Conservation (phyloP, 805 yeast species). For the Kluyveromyces dobzhanskii region DNA sequence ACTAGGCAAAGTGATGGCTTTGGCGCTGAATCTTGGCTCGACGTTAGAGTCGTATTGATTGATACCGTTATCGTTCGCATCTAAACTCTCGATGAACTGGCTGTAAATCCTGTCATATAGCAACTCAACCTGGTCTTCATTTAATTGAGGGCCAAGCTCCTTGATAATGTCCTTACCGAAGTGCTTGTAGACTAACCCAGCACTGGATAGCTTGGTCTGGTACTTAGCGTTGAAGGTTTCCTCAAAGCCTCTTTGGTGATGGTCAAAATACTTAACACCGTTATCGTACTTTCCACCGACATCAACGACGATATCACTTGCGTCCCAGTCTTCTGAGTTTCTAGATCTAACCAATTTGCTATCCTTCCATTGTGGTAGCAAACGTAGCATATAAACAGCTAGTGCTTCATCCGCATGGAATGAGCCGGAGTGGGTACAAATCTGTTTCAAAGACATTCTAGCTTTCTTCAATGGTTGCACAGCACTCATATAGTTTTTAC, state of each 20-base stretch:
- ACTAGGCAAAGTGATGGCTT: slow-evolving; percentile 68
- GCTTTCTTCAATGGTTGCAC: slow-evolving; percentile 12
- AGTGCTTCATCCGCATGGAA: slow-evolving; percentile 97
- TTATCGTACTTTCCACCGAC: slow-evolving; percentile 85
- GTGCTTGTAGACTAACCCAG: slow-evolving; percentile 88
- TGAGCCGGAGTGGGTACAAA: slow-evolving; percentile 87
- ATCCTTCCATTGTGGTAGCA: slow-evolving; percentile 57
- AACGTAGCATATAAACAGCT: slow-evolving; percentile 78
- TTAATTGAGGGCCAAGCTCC: slow-evolving; percentile 36
- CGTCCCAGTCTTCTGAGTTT: slow-evolving; percentile 73
- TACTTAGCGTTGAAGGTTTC: slow-evolving; percentile 60
- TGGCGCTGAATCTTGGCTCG: slow-evolving; percentile 59
- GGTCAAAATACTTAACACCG: slow-evolving; percentile 79
- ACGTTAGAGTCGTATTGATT: slow-evolving; percentile 48
- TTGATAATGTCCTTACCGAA: slow-evolving; percentile 63
- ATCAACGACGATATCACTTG: slow-evolving; percentile 87
- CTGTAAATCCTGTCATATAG: slow-evolving; percentile 72
- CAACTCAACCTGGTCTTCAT: slow-evolving; percentile 43
- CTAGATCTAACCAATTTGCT: slow-evolving; percentile 77
- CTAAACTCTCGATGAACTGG: slow-evolving; percentile 83
- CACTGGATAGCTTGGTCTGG: slow-evolving; percentile 80
- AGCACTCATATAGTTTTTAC: not conserved
- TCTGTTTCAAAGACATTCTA: slow-evolving; percentile 34
- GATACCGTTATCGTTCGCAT: slow-evolving; percentile 94
- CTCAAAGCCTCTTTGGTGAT: slow-evolving; percentile 87